Conservation (phyloP, 164 flowering plant genomes). For the Kingdonia uniflora region DNA sequence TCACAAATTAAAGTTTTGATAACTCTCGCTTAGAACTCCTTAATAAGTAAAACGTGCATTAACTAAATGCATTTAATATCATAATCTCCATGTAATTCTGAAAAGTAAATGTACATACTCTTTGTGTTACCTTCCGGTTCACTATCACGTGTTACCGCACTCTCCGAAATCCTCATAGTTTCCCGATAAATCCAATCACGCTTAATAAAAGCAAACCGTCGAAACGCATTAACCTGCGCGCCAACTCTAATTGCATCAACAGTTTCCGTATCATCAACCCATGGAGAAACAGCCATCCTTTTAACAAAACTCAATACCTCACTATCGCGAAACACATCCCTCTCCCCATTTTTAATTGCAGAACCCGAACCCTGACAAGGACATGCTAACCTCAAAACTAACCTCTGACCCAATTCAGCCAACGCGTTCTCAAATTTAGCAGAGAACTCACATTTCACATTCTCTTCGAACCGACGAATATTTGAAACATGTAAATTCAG, state of each 20-base stretch:
- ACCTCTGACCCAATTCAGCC: conserved; percentile 7
- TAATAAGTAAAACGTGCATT: too few relatives aligned
- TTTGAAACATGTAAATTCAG: conserved; percentile 8
- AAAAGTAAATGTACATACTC: conserved; percentile 2
- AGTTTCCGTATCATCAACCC: conserved; percentile 9
- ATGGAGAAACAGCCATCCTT: conserved; percentile 10
- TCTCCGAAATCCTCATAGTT: conserved; percentile 11
- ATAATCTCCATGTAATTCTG: neutral
- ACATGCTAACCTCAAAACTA: conserved; percentile 5
- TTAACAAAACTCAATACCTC: neutral
- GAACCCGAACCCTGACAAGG: neutral
- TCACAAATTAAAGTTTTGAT: too few relatives aligned
- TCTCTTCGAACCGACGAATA: conserved; percentile 7
- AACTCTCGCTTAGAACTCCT: too few relatives aligned
- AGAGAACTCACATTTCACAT: neutral
- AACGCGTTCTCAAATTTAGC: conserved; percentile 8
- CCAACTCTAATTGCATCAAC: conserved; percentile 2
- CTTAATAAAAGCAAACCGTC: neutral
- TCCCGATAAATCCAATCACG: conserved; percentile 11
- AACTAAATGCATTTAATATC: neutral
- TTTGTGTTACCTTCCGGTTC: conserved; percentile 2
- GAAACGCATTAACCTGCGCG: conserved; percentile 15
- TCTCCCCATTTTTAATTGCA: neutral
- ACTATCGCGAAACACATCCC: neutral
- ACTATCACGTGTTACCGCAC: conserved; percentile 1